Evolutionary conservation across 257 asterid species (phyloP).

Genomic region (Petunia axillaris): DNA sequence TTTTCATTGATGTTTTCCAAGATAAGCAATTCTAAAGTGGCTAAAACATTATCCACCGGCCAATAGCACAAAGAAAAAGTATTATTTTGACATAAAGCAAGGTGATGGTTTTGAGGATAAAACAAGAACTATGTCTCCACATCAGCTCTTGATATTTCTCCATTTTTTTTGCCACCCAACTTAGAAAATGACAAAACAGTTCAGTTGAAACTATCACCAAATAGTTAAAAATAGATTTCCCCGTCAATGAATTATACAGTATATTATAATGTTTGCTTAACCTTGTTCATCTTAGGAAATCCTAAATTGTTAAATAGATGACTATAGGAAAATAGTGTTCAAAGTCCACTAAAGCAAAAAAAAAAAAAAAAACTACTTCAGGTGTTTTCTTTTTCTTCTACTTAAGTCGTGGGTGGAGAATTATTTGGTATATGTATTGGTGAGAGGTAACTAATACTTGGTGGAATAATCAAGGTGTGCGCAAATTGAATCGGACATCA

Average conservation of each 20-base stretch:
- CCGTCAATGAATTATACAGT: neutral
- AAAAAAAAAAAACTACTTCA: no score
- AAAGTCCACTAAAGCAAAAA: neutral
- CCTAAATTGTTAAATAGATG: no score
- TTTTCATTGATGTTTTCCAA: neutral
- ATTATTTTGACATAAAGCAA: constrained; percentile 1
- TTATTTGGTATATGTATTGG: no score
- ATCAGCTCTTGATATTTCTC: neutral
- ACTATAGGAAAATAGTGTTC: no score
- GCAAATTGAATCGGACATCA: no score
- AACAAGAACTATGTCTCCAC: neutral
- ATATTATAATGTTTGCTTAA: neutral
- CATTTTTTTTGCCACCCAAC: neutral
- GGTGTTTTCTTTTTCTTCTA: no score
- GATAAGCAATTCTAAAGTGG: neutral
- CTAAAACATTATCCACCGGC: constrained; percentile 21
- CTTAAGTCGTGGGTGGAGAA: neutral
- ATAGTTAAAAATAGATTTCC: neutral
- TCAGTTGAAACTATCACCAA: neutral
- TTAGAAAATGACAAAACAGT: constrained; percentile 1
- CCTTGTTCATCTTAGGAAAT: neutral
- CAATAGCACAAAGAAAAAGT: constrained; percentile 8
- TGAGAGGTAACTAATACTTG: neutral
- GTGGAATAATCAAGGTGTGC: neutral
- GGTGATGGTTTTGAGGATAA: constrained; percentile 4